These are phyloP conservation scores for Lentinus tigrinus DNA, from an alignment of 768 basidiomycete genomes.

Conservation along the genomic window DNA sequence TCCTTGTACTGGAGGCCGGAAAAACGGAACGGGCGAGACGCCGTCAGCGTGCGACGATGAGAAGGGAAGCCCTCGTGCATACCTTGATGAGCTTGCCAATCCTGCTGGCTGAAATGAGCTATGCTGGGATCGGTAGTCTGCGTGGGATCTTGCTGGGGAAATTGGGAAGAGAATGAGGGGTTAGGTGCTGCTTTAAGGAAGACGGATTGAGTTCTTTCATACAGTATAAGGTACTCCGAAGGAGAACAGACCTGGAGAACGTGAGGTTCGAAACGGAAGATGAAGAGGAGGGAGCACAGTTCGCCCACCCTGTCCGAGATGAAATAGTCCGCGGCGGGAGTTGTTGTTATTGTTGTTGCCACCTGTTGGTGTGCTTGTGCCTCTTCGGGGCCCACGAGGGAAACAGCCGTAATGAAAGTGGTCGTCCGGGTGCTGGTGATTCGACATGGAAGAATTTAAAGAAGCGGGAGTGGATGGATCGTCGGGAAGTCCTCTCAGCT, in stretches of 20 bases:
- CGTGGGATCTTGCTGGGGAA: conserved; percentile 64
- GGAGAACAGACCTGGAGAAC: conserved; percentile 83
- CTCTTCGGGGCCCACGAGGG: conserved; percentile 53
- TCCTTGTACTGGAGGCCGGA: conserved; percentile 10
- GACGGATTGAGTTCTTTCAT: conserved; percentile 39
- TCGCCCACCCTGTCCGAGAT: conserved; percentile 85
- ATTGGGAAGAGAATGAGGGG: conserved; percentile 47
- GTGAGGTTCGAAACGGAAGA: conserved; percentile 84
- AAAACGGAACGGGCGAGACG: conserved; percentile 10
- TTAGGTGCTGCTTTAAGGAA: conserved; percentile 66
- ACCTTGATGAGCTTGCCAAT: conserved; percentile 30
- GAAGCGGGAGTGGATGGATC: conserved; percentile 39
- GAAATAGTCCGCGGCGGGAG: conserved; percentile 64
- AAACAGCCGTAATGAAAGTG: conserved; percentile 61
- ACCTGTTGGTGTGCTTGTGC: conserved; percentile 68
- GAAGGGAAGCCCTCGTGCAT: conserved; percentile 8
- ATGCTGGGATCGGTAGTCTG: conserved; percentile 56
- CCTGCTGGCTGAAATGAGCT: conserved; percentile 23
- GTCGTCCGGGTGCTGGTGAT: conserved; percentile 67
- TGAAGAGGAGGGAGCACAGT: conserved; percentile 84
- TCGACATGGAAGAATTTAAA: conserved; percentile 56
- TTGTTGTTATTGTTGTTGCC: conserved; percentile 24
- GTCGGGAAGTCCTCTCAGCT: conserved; percentile 25
- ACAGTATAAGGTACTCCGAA: conserved; percentile 22
- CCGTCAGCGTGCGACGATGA: conserved; percentile 12